Evolutionary conservation across 306 rosid genomes (phyloP).

Genomic region (Rubus idaeus): DNA sequence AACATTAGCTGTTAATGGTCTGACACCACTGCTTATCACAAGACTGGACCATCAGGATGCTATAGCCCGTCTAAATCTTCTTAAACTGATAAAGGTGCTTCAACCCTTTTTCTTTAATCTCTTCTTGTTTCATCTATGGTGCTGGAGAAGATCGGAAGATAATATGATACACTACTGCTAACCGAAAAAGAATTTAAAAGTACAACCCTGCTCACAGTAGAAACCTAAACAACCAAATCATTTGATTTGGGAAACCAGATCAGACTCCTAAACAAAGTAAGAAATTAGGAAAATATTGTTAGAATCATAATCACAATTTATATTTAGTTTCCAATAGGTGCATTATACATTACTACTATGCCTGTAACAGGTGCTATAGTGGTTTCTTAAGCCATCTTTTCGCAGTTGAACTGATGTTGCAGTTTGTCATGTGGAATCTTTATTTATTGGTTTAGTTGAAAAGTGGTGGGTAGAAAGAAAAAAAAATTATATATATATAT

Average conservation of each 20-base stretch:
- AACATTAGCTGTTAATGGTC: constrained; percentile 90
- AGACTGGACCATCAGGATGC: constrained; percentile 98
- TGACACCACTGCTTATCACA: constrained; percentile 91
- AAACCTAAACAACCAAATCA: background rate
- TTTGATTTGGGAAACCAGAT: background rate
- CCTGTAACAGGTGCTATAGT: too few relatives aligned
- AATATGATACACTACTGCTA: background rate
- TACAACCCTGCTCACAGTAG: background rate
- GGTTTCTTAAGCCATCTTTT: too few relatives aligned
- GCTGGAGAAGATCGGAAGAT: background rate
- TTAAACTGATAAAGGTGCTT: constrained; percentile 87
- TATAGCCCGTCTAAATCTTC: constrained; percentile 96
- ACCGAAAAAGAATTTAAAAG: too few relatives aligned
- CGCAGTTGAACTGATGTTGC: too few relatives aligned
- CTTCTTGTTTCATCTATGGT: background rate
- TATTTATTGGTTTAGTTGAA: too few relatives aligned
- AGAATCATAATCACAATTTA: background rate
- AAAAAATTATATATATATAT: too few relatives aligned
- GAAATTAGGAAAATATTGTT: background rate
- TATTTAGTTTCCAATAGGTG: background rate
- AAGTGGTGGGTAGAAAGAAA: too few relatives aligned
- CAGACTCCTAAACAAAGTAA: background rate
- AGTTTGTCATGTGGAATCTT: too few relatives aligned
- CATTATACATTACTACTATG: background rate
- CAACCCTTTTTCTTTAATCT: background rate